Conservation (phyloP, 2,329 filamentous ascomycete species). For the Talaromyces sp. region DNA sequence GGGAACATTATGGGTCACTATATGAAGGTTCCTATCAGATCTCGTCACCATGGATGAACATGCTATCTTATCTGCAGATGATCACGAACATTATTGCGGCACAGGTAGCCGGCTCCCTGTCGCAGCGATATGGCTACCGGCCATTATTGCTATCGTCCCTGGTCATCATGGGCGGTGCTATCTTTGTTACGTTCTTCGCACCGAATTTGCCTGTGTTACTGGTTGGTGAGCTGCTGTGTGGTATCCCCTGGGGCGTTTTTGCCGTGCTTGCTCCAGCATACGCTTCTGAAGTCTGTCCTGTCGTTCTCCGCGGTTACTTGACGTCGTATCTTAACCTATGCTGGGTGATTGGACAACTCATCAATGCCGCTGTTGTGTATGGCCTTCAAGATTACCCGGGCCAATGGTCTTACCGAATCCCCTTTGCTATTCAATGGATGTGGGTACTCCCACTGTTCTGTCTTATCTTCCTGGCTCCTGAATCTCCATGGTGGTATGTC, state of each 20-base stretch:
- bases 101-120: background rate
- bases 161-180: background rate
- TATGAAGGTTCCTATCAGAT: too few relatives aligned
- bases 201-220: background rate
- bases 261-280: background rate
- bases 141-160: background rate
- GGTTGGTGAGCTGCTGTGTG: background rate
- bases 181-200: background rate
- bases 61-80: too few relatives aligned
- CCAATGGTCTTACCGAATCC: background rate
- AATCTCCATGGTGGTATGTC: background rate
- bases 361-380: background rate
- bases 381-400: background rate
- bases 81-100: too few relatives aligned
- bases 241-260: background rate
- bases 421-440: background rate
- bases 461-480: background rate
- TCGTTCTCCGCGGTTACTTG: background rate
- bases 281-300: background rate
- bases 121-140: background rate
- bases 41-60: too few relatives aligned
- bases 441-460: too few relatives aligned
- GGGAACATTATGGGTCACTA: too few relatives aligned
- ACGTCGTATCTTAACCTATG: background rate
- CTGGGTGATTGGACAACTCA: background rate